Percentiles rank a stretch among this genome's conserved stretches.
phyloP scores from a whole-genome alignment of 495 filamentous ascomycete genomes.

The Letharia lupina region DNA sequence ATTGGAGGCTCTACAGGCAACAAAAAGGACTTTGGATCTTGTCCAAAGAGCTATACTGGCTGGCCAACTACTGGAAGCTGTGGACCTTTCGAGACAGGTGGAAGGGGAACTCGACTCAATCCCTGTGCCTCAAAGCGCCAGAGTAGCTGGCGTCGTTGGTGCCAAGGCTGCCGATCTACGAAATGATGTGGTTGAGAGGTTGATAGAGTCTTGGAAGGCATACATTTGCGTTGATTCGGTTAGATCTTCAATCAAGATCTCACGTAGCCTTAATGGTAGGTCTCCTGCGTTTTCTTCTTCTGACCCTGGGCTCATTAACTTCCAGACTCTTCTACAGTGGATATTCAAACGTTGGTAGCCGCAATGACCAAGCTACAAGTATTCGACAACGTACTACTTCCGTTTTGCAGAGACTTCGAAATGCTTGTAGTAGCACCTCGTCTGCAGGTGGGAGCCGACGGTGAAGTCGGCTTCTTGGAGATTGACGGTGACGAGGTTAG shows the following conservation, averaged over 20 bases:
- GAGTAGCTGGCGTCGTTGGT: constrained; percentile 30
- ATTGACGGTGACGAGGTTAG: constrained; percentile 27
- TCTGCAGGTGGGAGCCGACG: constrained; percentile 21
- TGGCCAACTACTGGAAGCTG: constrained; percentile 26
- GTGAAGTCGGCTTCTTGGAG: constrained; percentile 21
- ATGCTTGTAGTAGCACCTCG: constrained; percentile 28
- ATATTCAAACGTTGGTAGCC: constrained; percentile 24
- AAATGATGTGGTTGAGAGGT: constrained; percentile 26
- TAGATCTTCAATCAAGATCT: constrained; percentile 11
- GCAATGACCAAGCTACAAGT: constrained; percentile 27
- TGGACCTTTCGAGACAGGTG: constrained; percentile 42
- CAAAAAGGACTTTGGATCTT: constrained; percentile 35
- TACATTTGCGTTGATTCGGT: constrained; percentile 28
- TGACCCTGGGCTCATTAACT: constrained; percentile 14
- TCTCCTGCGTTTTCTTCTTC: not conserved
- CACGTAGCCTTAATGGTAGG: constrained; percentile 3
- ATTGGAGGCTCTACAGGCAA: constrained; percentile 50
- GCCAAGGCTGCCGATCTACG: constrained; percentile 27
- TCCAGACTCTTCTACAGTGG: constrained; percentile 15
- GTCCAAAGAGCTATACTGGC: constrained; percentile 30
- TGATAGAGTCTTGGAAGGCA: constrained; percentile 33
- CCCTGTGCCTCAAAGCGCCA: constrained; percentile 27
- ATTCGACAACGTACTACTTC: constrained; percentile 24
- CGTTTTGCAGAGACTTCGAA: constrained; percentile 28
- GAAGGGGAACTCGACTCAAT: constrained; percentile 33